Evolutionary conservation across 495 filamentous ascomycete species (phyloP), one percentile per base, ranked within the genome.

Genomic region (Neurospora sp.): DNA sequence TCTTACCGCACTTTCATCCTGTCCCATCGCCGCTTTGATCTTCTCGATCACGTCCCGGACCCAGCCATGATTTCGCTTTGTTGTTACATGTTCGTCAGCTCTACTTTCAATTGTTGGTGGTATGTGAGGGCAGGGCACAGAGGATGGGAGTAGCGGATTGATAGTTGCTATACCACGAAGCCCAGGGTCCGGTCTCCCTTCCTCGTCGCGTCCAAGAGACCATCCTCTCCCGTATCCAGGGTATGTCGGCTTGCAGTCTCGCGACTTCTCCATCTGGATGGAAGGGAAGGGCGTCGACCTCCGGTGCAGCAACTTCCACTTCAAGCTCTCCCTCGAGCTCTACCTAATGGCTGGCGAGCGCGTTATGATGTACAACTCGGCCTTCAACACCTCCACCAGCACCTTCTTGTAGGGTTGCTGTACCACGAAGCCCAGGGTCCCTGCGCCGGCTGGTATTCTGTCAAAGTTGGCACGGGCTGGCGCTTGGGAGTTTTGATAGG

Each of bases 221-320:
- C n/a, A 74, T 78, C 12, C 9, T 79, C 10, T 18, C 41, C 2
- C 75, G 75, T 6, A 72, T 75, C 27, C 9, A 71, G 4, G 73
- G 72, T 2, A 48, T 71, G 41, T 69, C 18, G 7, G 27, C 65
- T 1, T 16, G 3, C 14, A 40, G 12, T 68, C 70, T 1, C 12
- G 27, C 20, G 68, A 74, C 45, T 31, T 74, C 9, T n/a, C 10
- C 7, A 2, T 38, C 1, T 77, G 74, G 75, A 22, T 75, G 39
- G 38, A 20, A 7, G 27, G 27, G 5, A 68, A 16, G 1, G 71
- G 40, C 3, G 20, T 69, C 18, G 72, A 75, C 22, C 9, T 73
- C 1, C n/a, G 69, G 2, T 39, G 9, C 8, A 39, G 1, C 38
- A 9, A 39, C 38, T 39, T 39, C 38, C 38, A 39, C 38, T 9